Evolutionary conservation across 2,329 filamentous ascomycete genomes (phyloP).

Genomic region (Sporothrix pallida): DNA sequence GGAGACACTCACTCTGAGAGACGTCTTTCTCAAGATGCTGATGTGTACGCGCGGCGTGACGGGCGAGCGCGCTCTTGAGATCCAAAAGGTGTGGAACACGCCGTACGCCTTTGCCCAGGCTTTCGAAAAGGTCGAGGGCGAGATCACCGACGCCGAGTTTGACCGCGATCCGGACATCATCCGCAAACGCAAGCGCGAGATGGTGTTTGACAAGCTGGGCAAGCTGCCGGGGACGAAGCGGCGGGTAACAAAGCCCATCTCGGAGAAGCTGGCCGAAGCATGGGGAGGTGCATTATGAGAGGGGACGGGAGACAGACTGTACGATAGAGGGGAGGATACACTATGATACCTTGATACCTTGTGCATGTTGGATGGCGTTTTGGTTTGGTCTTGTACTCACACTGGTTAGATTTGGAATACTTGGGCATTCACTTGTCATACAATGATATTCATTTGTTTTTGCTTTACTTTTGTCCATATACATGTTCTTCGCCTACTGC

Average conservation of each 20-base stretch:
- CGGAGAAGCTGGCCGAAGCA: slow-evolving; percentile 72
- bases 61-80: slow-evolving; percentile 78
- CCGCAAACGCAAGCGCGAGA: slow-evolving; percentile 62
- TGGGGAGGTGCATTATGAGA: slow-evolving; percentile 62
- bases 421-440: background rate
- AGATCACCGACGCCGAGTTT: slow-evolving; percentile 23
- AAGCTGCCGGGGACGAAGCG: slow-evolving; percentile 71
- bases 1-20: slow-evolving; percentile 72
- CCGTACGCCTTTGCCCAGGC: slow-evolving; percentile 74
- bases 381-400: background rate
- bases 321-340: too few species aligned
- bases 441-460: slow-evolving; percentile 1
- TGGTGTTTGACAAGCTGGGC: slow-evolving; percentile 64
- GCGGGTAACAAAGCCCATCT: slow-evolving; percentile 65
- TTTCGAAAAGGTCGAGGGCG: slow-evolving; percentile 62
- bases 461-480: background rate
- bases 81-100: slow-evolving; percentile 79
- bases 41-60: slow-evolving; percentile 80
- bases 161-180: slow-evolving; percentile 47
- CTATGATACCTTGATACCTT: slow-evolving; percentile 1
- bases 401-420: background rate
- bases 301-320: slow-evolving; percentile 35
- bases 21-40: slow-evolving; percentile 82
- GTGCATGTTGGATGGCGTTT: background rate
- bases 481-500: slow-evolving; percentile 11